Base-by-base conservation (phyloP, 306 rosid species). In the Quercus wislizeni region DNA sequence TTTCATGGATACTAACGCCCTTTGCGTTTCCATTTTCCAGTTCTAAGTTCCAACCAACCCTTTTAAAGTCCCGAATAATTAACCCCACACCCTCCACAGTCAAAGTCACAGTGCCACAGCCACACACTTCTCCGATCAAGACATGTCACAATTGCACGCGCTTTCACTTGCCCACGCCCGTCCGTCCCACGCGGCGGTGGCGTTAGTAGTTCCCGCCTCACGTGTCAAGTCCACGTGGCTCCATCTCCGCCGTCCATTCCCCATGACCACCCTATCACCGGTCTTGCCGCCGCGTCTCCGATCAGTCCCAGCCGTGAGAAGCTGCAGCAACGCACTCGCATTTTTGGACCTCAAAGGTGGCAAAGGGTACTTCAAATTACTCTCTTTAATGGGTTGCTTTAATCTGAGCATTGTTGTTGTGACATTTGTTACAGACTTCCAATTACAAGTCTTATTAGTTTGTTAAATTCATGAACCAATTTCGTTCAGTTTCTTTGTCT, bases 341-440 rank as follows among this genome's bases (percentile, higher is more conserved):
- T 33, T 74, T 69, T 75, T 69, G 27, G 96, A 88, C 65, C n/a
- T 83, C 83, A 75, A 72, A 30, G 85, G 75, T 5, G 87, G 92
- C 23, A 85, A 90, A 81, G 91, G 96, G 97, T 94, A 87, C 77
- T 74, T 55, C 38, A 28, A 18, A 43, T 80, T 19, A 19, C 15
- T 43, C 30, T 76, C 7, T 63, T 19, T 64, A 23, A 35, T 62
- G 43, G 57, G 38, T 38, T 38, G 46, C 46, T 74, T 25, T 2
- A 31, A 62, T 19, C 5, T 25, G 73, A 73, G 58, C 43, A 31
- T 51, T 52, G 19, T 59, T 23, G 77, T 63, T 17, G 46, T 38
- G 46, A 38, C 77, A 30, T 14, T 62, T 62, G 35, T 49, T 12
- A 12, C 17, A 25, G 74, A 21, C 76, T 49, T 80, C 5, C 51